Percentiles rank a stretch among this genome's conserved stretches.
phyloP scores from a whole-genome alignment of 164 flowering plant species.

The Vitis amurensis region DNA sequence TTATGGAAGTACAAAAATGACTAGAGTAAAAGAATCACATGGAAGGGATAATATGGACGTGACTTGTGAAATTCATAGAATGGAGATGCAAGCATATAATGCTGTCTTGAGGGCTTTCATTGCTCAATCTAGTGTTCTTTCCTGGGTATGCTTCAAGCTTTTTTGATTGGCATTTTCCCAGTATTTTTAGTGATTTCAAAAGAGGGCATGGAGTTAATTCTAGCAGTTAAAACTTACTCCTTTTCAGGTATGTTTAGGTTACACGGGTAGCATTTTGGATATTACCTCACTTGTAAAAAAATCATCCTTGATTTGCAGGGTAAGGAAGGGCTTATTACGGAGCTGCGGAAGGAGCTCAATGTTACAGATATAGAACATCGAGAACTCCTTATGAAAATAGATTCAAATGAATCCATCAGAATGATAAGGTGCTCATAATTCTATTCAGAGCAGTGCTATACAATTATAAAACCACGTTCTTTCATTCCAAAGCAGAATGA shows the following conservation, averaged over 20 bases:
- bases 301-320: conserved; percentile 19
- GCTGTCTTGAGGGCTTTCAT: conserved; percentile 40
- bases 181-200: too few relatives aligned
- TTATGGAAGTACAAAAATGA: conserved; percentile 2
- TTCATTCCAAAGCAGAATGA: too few relatives aligned
- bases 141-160: conserved; percentile 28
- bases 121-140: conserved; percentile 40
- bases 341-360: conserved; percentile 40
- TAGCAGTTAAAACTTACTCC: too few relatives aligned
- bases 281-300: neutral
- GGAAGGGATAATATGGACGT: conserved; percentile 22
- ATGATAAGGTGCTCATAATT: conserved; percentile 33
- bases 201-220: too few relatives aligned
- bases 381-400: conserved; percentile 28
- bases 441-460: too few relatives aligned
- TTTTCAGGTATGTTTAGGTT: too few relatives aligned
- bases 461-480: too few relatives aligned
- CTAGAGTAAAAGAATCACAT: conserved; percentile 3
- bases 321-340: conserved; percentile 33
- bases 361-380: conserved; percentile 43
- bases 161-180: neutral
- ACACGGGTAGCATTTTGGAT: neutral
- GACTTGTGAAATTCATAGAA: conserved; percentile 23
- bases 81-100: conserved; percentile 39
- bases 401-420: conserved; percentile 32